phyloP scores from a whole-genome alignment of 2,329 filamentous ascomycete genomes.

The Epichloe coenophiala region DNA sequence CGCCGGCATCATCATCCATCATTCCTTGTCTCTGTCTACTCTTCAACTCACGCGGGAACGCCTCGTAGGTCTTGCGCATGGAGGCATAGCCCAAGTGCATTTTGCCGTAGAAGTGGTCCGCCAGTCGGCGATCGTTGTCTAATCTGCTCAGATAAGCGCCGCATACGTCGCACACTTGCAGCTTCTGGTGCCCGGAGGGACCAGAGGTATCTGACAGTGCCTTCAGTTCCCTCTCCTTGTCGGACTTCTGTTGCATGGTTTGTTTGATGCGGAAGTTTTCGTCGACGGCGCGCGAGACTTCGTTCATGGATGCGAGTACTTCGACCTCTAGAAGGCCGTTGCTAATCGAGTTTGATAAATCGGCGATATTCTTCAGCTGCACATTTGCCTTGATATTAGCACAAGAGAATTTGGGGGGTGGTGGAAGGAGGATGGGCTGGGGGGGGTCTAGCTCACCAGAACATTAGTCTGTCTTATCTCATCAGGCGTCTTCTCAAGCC shows the following conservation, averaged over 20 bases:
- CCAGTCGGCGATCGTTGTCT: conserved; percentile 85
- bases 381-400: background rate
- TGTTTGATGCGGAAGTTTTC: conserved; percentile 79
- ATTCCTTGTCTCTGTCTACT: conserved; percentile 43
- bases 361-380: conserved; percentile 67
- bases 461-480: conserved; percentile 93
- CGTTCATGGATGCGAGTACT: conserved; percentile 67
- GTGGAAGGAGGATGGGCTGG: too few relatives aligned
- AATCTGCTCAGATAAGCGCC: conserved; percentile 85
- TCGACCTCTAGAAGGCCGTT: conserved; percentile 75
- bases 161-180: conserved; percentile 97
- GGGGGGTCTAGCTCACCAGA: conserved; percentile 32
- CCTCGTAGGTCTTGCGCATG: conserved; percentile 88
- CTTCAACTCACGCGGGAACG: conserved; percentile 77
- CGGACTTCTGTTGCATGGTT: conserved; percentile 67
- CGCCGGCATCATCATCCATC: conserved; percentile 31
- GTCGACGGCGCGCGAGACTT: conserved; percentile 69
- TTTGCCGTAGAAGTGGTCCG: conserved; percentile 98
- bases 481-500: conserved; percentile 93
- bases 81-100: conserved; percentile 98
- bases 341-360: conserved; percentile 65
- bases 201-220: conserved; percentile 82
- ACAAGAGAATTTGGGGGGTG: background rate
- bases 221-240: conserved; percentile 79
- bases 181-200: conserved; percentile 88